Percentiles rank a stretch among this genome's conserved stretches.
phyloP scores from a whole-genome alignment of 1,284 basidiomycete species.

The Prillingera fragicola region DNA sequence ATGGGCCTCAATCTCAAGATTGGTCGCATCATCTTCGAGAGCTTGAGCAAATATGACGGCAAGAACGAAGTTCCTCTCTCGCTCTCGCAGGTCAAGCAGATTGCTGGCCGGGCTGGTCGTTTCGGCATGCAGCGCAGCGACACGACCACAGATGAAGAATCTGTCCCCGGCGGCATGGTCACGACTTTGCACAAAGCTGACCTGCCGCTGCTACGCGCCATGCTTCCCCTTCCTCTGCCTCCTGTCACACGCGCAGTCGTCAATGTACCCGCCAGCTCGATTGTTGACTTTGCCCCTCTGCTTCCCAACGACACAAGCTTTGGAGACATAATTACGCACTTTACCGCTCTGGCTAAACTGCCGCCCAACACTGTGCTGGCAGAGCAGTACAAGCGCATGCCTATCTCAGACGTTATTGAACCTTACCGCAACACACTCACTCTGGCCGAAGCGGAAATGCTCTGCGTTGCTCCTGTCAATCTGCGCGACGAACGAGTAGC shows the following conservation, averaged over 20 bases:
- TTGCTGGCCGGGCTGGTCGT: slow-evolving; percentile 90
- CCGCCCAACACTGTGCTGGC: slow-evolving; percentile 53
- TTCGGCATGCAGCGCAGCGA: slow-evolving; percentile 62
- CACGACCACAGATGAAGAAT: slow-evolving; percentile 28
- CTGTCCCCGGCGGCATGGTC: slow-evolving; percentile 57
- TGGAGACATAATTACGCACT: slow-evolving; percentile 31
- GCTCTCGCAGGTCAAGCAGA: slow-evolving; percentile 85
- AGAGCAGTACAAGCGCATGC: slow-evolving; percentile 40
- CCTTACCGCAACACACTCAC: slow-evolving; percentile 49
- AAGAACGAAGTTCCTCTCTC: slow-evolving; percentile 56
- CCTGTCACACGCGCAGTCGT: slow-evolving; percentile 51
- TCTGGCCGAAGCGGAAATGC: slow-evolving; percentile 53
- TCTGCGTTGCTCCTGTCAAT: slow-evolving; percentile 52
- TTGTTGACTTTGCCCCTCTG: slow-evolving; percentile 46
- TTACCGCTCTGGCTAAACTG: slow-evolving; percentile 49
- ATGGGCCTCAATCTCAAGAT: slow-evolving; percentile 98
- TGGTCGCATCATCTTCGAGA: slow-evolving; percentile 78
- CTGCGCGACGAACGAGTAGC: slow-evolving; percentile 48
- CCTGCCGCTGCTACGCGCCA: slow-evolving; percentile 57
- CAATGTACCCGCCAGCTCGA: slow-evolving; percentile 37
- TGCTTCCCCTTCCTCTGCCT: slow-evolving; percentile 50
- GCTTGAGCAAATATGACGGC: slow-evolving; percentile 70
- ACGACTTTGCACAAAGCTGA: slow-evolving; percentile 68
- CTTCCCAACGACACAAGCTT: slow-evolving; percentile 45
- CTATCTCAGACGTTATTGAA: slow-evolving; percentile 52